Percentiles rank a stretch among this genome's conserved stretches.
Conservation (phyloP, 768 basidiomycete genomes). For the Polyporus arcularius region DNA sequence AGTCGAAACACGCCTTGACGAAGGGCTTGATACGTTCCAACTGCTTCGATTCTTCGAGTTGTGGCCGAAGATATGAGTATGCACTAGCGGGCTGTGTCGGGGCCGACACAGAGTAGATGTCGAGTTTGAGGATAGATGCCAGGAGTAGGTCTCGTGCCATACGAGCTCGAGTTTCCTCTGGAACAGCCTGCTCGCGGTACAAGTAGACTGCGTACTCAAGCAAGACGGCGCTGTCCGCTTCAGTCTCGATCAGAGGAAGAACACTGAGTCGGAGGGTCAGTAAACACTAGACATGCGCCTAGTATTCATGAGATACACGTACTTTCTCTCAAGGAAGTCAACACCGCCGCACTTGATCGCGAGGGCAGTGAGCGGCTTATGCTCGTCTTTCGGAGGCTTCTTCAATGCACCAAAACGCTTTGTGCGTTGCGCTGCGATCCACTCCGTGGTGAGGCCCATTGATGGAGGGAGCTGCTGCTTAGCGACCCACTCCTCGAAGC, state of each 20-base stretch:
- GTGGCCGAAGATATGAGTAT: no score
- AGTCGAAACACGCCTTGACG: constrained; percentile 1
- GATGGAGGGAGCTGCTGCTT: not conserved
- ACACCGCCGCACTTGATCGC: not conserved
- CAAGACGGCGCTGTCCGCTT: not conserved
- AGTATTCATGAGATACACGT: not conserved
- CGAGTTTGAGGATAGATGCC: not conserved
- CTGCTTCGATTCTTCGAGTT: not conserved
- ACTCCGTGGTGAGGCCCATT: not conserved
- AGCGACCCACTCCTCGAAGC: no score
- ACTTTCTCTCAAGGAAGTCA: not conserved
- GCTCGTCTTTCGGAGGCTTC: not conserved
- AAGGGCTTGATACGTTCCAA: not conserved
- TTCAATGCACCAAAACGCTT: not conserved
- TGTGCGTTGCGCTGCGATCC: not conserved
- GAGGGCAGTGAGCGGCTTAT: not conserved
- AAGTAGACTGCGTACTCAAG: not conserved
- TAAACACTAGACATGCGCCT: not conserved
- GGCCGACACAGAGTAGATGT: not conserved
- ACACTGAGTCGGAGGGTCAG: not conserved
- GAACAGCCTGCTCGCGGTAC: not conserved
- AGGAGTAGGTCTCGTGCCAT: not conserved
- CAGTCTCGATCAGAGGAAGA: not conserved
- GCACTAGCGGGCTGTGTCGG: not conserved
- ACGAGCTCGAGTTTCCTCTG: not conserved